A percentile compares a stretch with the other conserved stretches of the same genome.
Evolutionary conservation across 768 basidiomycete genomes (phyloP).

Genomic region (Boletales sp.): DNA sequence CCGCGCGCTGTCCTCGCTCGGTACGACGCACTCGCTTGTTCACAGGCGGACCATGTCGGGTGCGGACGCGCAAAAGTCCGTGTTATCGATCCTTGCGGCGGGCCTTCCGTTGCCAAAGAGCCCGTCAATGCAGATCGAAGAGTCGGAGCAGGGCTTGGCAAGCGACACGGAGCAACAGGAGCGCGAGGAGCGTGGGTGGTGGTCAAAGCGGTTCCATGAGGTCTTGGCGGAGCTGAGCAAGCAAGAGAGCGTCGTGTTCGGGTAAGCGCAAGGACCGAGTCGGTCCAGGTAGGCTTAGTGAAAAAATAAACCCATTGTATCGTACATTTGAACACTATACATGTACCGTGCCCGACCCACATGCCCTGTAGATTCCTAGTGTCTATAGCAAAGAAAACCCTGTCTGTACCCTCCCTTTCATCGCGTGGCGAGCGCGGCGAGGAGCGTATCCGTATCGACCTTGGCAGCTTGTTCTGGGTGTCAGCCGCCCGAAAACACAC

Average conservation of each 20-base stretch:
- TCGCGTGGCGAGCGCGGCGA: conserved; percentile 52
- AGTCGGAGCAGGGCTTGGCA: conserved; percentile 26
- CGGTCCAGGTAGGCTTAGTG: too few species aligned
- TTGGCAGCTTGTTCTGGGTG: conserved; percentile 47
- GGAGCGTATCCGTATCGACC: conserved; percentile 58
- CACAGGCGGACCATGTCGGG: conserved; percentile 26
- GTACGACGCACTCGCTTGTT: conserved; percentile 23
- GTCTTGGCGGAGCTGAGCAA: conserved; percentile 53
- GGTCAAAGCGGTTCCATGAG: conserved; percentile 64
- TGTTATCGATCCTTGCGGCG: conserved; percentile 38
- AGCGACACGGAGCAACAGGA: conserved; percentile 41
- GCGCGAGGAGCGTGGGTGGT: conserved; percentile 71
- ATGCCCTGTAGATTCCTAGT: too few species aligned
- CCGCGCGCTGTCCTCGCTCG: conserved; percentile 36
- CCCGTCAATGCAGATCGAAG: conserved; percentile 58
- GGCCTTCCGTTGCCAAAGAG: conserved; percentile 67
- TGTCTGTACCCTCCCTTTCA: conserved; percentile 3
- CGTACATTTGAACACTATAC: background rate
- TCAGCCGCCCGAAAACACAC: background rate
- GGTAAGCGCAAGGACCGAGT: too few species aligned
- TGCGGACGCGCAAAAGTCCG: conserved; percentile 31
- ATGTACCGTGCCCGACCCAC: background rate
- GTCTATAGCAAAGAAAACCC: background rate
- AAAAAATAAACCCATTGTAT: too few species aligned
- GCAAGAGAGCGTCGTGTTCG: conserved; percentile 7